These are phyloP conservation scores for Guadua angustifolia DNA, from an alignment of 176 grass and related monocot genomes.

Conservation along the genomic window DNA sequence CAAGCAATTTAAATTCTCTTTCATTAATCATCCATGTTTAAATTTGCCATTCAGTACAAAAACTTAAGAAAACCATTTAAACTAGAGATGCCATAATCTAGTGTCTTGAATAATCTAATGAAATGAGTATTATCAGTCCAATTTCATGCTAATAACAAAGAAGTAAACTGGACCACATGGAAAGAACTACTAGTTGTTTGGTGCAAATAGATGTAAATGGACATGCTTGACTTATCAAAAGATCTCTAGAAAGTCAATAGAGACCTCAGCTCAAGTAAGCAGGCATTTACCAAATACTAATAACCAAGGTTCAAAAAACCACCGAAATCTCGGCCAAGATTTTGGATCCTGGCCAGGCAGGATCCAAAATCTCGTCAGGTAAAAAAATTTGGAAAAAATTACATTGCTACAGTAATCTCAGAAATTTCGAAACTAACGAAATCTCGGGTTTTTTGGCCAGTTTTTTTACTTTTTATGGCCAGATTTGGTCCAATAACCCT, in stretches of 20 bases:
- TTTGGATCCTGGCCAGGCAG: too few species aligned
- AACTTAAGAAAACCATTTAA: not conserved
- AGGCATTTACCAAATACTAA: slow-evolving; percentile 12
- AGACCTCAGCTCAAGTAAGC: slow-evolving; percentile 18
- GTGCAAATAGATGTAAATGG: slow-evolving; percentile 9
- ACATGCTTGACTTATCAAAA: slow-evolving; percentile 23
- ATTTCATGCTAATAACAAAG: slow-evolving; percentile 34
- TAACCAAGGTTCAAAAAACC: too few species aligned
- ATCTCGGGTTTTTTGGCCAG: too few species aligned
- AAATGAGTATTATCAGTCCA: not conserved
- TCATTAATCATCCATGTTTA: not conserved
- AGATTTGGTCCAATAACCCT: too few species aligned
- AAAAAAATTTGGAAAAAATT: too few species aligned
- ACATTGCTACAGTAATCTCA: too few species aligned
- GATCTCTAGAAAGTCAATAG: slow-evolving; percentile 12
- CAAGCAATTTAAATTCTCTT: not conserved
- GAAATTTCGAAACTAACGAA: too few species aligned
- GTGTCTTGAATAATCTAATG: not conserved
- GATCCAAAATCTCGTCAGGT: too few species aligned
- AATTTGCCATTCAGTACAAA: slow-evolving; percentile 12
- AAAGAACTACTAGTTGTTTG: slow-evolving; percentile 1
- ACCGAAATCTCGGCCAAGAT: too few species aligned
- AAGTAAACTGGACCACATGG: not conserved
- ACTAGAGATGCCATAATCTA: not conserved
- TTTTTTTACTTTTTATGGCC: too few species aligned